phyloP scores from a whole-genome alignment of 2,329 filamentous ascomycete species.

The Fusarium buharicum region DNA sequence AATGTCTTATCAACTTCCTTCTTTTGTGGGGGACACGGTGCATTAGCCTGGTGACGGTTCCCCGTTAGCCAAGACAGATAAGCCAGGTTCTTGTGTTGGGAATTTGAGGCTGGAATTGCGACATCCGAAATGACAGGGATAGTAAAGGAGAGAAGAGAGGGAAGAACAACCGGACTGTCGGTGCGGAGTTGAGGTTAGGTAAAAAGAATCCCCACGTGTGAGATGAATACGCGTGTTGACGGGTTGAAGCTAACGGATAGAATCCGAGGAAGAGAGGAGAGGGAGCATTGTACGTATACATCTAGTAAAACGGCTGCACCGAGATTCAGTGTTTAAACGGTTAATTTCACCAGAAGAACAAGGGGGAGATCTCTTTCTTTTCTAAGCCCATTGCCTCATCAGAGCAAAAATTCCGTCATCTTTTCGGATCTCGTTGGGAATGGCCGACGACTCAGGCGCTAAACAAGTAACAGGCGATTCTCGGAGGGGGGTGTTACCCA shows the following conservation, averaged over 20 bases:
- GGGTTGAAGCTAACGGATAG: no score
- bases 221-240: no score
- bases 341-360: neutral
- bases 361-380: slow-evolving; percentile 13
- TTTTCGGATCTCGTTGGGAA: slow-evolving; percentile 27
- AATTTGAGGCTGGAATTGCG: slow-evolving; percentile 35
- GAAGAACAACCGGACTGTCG: slow-evolving; percentile 13
- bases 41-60: slow-evolving; percentile 4
- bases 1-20: neutral
- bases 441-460: slow-evolving; percentile 21
- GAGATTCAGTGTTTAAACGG: neutral
- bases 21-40: slow-evolving; percentile 9
- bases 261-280: neutral
- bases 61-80: neutral
- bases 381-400: slow-evolving; percentile 25
- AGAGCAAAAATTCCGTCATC: slow-evolving; percentile 27
- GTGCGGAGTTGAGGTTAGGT: slow-evolving; percentile 1
- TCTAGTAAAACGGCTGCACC: neutral
- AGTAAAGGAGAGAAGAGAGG: neutral
- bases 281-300: neutral
- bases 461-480: slow-evolving; percentile 1
- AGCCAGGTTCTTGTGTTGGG: neutral
- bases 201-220: no score
- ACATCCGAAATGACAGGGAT: slow-evolving; percentile 32
- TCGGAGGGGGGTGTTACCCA: slow-evolving; percentile 8